phyloP scores from a whole-genome alignment of 2,329 filamentous ascomycete genomes.

The Phialophora tarda region DNA sequence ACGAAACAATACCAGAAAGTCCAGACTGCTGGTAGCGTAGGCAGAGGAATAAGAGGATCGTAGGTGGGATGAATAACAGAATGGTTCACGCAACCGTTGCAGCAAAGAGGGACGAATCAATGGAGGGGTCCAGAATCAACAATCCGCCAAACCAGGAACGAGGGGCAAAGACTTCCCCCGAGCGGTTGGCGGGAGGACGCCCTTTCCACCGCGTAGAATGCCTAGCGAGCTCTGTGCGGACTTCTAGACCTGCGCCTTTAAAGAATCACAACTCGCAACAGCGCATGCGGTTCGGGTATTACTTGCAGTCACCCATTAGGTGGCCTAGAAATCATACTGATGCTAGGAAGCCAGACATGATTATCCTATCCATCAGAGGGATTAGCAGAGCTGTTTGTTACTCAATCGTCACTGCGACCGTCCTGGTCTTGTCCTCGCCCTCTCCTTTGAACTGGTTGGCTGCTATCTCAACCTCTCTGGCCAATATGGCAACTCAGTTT shows the following conservation, averaged over 20 bases:
- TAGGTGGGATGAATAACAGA: conserved; percentile 21
- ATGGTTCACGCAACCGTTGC: conserved; percentile 7
- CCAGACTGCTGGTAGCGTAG: conserved; percentile 13
- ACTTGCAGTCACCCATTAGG: background rate
- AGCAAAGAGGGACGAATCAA: conserved; percentile 6
- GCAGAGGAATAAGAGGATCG: conserved; percentile 16
- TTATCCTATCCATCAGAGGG: background rate
- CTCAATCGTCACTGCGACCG: background rate
- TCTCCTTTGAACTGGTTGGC: background rate
- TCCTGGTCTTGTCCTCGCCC: background rate
- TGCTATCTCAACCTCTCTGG: background rate
- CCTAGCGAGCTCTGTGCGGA: background rate
- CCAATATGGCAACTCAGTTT: background rate
- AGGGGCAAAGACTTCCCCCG: conserved; percentile 8
- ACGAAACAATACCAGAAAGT: conserved; percentile 9
- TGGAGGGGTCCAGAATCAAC: conserved; percentile 22
- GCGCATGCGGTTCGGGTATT: background rate
- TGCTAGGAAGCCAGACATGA: background rate
- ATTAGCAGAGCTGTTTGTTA: background rate
- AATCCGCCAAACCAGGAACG: conserved; percentile 13
- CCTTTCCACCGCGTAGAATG: background rate
- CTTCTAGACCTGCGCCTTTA: background rate
- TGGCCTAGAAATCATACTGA: background rate
- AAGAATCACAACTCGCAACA: too few relatives aligned
- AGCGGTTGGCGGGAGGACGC: conserved; percentile 18